Evolutionary conservation across 202 grass and related monocot genomes (phyloP).

Genomic region (Carex sylvatica): DNA sequence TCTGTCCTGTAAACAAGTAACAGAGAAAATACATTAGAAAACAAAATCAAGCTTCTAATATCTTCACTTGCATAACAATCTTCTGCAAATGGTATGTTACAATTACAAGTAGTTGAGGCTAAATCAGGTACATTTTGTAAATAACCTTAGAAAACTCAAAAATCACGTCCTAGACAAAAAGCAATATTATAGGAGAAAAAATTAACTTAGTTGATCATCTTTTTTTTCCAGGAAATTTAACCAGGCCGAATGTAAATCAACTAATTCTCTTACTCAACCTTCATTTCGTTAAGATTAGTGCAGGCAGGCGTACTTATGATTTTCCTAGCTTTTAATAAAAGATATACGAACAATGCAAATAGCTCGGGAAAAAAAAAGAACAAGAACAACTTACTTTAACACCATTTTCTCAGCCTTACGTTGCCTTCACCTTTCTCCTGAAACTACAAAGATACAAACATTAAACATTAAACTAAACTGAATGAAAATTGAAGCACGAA

Average conservation of each 20-base stretch:
- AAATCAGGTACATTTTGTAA: background rate
- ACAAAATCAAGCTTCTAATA: background rate
- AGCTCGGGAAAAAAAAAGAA: background rate
- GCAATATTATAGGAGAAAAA: background rate
- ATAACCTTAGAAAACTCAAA: background rate
- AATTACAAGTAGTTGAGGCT: background rate
- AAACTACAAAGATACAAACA: slow-evolving; percentile 1
- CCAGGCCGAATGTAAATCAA: background rate
- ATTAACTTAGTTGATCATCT: background rate
- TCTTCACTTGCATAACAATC: background rate
- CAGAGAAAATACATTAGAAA: background rate
- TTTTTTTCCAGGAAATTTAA: background rate
- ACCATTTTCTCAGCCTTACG: slow-evolving; percentile 48
- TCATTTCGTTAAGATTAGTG: background rate
- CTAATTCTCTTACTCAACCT: background rate
- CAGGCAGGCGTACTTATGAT: background rate
- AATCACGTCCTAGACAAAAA: background rate
- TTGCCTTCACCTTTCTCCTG: slow-evolving; percentile 38
- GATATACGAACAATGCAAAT: background rate
- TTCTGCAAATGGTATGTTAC: background rate
- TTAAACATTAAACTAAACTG: background rate
- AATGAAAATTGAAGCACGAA: background rate
- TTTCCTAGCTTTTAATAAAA: background rate
- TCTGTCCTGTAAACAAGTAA: slow-evolving; percentile 45
- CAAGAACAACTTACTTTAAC: slow-evolving; percentile 47